Base-by-base conservation (phyloP, 257 asterid species). In the Voacanga thouarsii region DNA sequence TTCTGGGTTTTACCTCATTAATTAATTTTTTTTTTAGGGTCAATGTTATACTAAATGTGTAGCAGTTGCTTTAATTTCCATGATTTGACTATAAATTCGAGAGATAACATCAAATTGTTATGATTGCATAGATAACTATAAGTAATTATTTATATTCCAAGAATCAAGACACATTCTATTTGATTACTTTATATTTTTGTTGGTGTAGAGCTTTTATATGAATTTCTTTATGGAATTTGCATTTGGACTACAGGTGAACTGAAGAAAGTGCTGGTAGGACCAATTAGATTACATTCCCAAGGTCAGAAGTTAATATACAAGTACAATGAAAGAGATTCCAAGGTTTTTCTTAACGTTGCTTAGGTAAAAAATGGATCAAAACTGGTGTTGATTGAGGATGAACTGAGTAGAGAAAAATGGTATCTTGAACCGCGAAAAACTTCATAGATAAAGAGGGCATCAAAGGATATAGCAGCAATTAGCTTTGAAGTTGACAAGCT, bases 241-340 rank as follows among this genome's bases (percentile, higher is more conserved):
- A 24, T 51, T 21, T 53, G 45, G 28, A 47, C n/a, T 82, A 78
- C 77, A 94, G 98, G 97, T 68, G 98, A 92, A 55, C 64, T 94
- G 89, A 94, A 94, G 86, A 94, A 89, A 82, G 82, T 92, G 88
- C 60, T 92, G 18, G 90, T 87, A 21, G 91, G 93, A 53, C 57
- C 70, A 71, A 94, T 94, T 5, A 96, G 98, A 61, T 33, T 94
- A 78, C 82, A 87, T 69, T 71, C 90, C 26, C 86, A 90, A 75
- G 94, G 92, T 84, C 97, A 90, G 85, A 92, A 89, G 82, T 10
- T 92, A 81, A 77, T 89, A 89, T 86, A 94, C 79, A 89, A 85
- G 57, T 89, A 91, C 43, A n/a, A 94, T 95, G 12, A 92, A 89
- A 75, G 92, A 89, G 97, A n/a, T n/a, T n/a, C n/a, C n/a, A n/a